Base-by-base conservation (phyloP, 148 eudicot genomes). In the Persicaria maculosa region DNA sequence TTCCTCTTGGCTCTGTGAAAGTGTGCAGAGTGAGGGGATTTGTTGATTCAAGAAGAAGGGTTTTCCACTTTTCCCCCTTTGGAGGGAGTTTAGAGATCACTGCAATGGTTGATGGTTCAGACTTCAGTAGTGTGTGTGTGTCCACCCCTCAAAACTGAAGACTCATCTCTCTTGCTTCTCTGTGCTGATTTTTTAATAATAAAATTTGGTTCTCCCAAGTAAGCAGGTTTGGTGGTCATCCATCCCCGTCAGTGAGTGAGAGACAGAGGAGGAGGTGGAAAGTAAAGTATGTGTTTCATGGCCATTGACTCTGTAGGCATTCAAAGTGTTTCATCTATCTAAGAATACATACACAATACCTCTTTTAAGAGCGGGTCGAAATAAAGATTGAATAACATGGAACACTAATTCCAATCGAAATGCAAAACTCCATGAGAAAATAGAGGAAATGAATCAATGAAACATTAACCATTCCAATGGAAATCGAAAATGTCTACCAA, bases 221-320 rank as follows among this genome's bases (percentile, higher is more conserved):
- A 59, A 59, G 65, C 65, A 59, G 65, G 65, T 59, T 59, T 59
- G 65, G 65, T 59, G 20, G 65, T 59, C 65, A 59, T 59, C 65
- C 65, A 59, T 59, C 65, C 65, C 65, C 65, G 10, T 59, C 36
- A 22, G 65, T 59, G 65, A 59, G 22, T n/a, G n/a, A n/a, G n/a
- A 22, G 31, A 25, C 31, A 25, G 31, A 25, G 31, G 31, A 25
- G 31, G 65, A 7, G 20, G 58, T 53, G 19, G 58, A 53, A 53
- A 53, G 58, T 53, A 59, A 59, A 59, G 9, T 40, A n/a, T n/a
- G n/a, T n/a, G n/a, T n/a, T n/a, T n/a, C n/a, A n/a, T n/a, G n/a
- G n/a, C n/a, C n/a, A n/a, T n/a, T n/a, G n/a, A n/a, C n/a, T n/a
- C n/a, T n/a, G n/a, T n/a, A n/a, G n/a, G n/a, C n/a, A n/a, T n/a